Evolutionary conservation across 306 rosid species (phyloP).

Genomic region (Senna tora): DNA sequence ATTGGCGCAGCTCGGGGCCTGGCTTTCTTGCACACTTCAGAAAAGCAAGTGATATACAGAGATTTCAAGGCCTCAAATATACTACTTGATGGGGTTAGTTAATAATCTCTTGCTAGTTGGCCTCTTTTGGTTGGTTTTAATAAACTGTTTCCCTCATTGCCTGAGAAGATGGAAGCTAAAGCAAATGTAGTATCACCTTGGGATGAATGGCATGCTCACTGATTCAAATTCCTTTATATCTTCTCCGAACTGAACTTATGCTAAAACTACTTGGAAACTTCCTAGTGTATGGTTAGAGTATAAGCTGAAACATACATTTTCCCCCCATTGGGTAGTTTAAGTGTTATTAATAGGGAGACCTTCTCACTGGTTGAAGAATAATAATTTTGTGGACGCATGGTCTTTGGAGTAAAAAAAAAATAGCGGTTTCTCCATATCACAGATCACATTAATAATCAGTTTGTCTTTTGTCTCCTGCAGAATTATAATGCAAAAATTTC

Average conservation of each 20-base stretch:
- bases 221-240: slow-evolving; percentile 4
- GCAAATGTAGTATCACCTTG: slow-evolving; percentile 28
- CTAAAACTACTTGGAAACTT: slow-evolving; percentile 1
- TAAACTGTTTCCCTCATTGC: neutral
- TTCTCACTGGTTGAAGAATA: slow-evolving; percentile 3
- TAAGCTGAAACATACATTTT: neutral
- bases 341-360: slow-evolving; percentile 10
- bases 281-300: neutral
- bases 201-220: slow-evolving; percentile 7
- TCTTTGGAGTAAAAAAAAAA: slow-evolving; percentile 18
- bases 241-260: neutral
- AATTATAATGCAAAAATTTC: slow-evolving; percentile 77
- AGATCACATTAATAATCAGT: slow-evolving; percentile 4
- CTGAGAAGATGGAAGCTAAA: slow-evolving; percentile 5
- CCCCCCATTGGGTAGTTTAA: neutral
- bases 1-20: slow-evolving; percentile 90
- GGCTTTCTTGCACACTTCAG: slow-evolving; percentile 77
- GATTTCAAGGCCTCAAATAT: slow-evolving; percentile 95
- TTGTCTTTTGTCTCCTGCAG: slow-evolving; percentile 44
- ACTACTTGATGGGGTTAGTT: slow-evolving; percentile 80
- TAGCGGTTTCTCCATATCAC: neutral
- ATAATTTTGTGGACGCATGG: neutral
- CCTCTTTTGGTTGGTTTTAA: slow-evolving; percentile 10
- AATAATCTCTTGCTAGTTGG: slow-evolving; percentile 12
- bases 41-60: slow-evolving; percentile 77